Base-by-base conservation (phyloP, 495 filamentous ascomycete genomes). In the Xylaria cubensis region DNA sequence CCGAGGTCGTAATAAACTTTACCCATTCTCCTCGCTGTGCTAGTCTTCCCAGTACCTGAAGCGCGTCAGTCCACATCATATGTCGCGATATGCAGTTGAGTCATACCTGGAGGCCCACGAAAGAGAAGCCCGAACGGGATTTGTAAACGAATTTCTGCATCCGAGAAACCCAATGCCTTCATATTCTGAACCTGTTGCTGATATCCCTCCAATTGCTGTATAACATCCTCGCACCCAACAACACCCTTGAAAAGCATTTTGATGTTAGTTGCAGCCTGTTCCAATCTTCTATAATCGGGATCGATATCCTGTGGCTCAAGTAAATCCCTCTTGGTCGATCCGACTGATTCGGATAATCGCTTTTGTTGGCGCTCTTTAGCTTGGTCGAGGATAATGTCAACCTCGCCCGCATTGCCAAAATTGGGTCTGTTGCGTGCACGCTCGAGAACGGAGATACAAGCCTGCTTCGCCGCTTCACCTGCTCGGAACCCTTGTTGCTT, bases 1-100 rank as follows among this genome's bases (percentile, higher is more conserved):
- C 90, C 89, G 86, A 92, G 88, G 73, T 93, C 88, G 73, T 92
- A 93, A 75, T 88, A 94, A 0, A 95, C 81, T 66, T 91, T 84
- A 12, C 92, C 92, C 86, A 95, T 92, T 72, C 87, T 91, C 65
- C 84, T 79, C 0, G 92, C 92, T 0, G 91, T 93, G 0, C 85
- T 90, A 0, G 92, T 93, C 74, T 95, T 95, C 15, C 92, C 92
- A 4, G 92, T 93, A 1, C 92, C 83, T 78, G 24, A 15, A 24
- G n/a, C 9, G 9, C 29, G 32, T 76, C 64, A 78, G 71, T 32
- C 32, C 32, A 90, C 3, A 8, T 50, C 48, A 53, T 53, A 41
- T 12, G 77, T 10, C 81, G 81, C 0, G 82, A 75, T 56, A 59
- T 29, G 46, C 4, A 12, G 8, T 42, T 8, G 1, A 26, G 42